phyloP scores from a whole-genome alignment of 345 rosid genomes.

The Laguncularia racemosa region DNA sequence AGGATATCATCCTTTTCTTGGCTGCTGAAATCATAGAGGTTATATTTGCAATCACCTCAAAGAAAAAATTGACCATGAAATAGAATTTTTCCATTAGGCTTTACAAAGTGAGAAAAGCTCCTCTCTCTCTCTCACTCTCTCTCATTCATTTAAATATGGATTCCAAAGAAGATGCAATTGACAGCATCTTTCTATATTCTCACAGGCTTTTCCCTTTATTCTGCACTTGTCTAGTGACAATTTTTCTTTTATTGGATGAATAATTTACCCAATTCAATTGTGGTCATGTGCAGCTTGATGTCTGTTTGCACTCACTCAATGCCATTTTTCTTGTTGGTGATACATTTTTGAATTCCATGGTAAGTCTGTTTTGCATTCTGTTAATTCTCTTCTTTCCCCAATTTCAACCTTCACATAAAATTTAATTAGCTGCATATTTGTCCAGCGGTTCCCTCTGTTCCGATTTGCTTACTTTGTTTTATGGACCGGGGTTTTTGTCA shows the following conservation, averaged over 20 bases:
- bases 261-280: neutral
- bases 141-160: no score
- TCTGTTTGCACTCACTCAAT: conserved; percentile 77
- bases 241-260: neutral
- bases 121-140: no score
- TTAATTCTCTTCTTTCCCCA: neutral
- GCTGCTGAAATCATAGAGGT: no score
- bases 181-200: no score
- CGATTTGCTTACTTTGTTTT: conserved; percentile 66
- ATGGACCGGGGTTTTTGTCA: conserved; percentile 63
- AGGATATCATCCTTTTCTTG: no score
- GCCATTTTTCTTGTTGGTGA: conserved; percentile 78
- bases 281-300: conserved; percentile 50
- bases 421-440: neutral
- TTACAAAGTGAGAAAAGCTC: no score
- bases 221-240: neutral
- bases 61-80: no score
- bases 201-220: neutral
- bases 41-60: no score
- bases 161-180: no score
- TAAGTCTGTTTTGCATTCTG: conserved; percentile 18
- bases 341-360: conserved; percentile 64
- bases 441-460: conserved; percentile 80
- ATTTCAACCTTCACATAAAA: neutral
- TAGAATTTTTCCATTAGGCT: no score